Base-by-base conservation (phyloP, 352 stramenopile species). In the Phytophthora nicotianae region DNA sequence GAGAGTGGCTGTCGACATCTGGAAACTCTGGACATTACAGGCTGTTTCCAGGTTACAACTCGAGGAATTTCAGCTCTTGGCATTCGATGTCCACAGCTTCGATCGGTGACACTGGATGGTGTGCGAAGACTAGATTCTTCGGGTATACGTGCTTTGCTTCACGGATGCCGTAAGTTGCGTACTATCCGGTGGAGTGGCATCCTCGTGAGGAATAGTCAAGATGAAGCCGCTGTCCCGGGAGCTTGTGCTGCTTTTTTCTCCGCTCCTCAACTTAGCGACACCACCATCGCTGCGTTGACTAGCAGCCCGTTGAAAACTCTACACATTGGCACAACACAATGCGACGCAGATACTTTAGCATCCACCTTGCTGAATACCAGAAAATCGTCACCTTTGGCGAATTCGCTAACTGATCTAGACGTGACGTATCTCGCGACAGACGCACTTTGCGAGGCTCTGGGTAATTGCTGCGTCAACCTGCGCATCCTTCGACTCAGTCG, bases 1-100 rank as follows among this genome's bases (percentile, higher is more conserved):
- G 56, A 64, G n/a, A 37, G 38, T 32, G 67, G 83, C 0, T 93
- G 83, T 68, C 68, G 57, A 6, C 41, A 70, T 16, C 51, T 93
- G n/a, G 49, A 27, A 38, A 72, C 33, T 13, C 57, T 94, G 11
- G 81, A 94, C 13, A 63, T 94, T 37, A 68, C 78, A 7, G 86
- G 83, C 19, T 94, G 86, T 50, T 88, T 85, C 50, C 80, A 72
- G 37, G 51, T 94, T 46, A 93, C 81, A 5, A 81, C 74, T 52
- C 70, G 53, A 33, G 74, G 77, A 1, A 50, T 91, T 23, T 58
- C 48, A 10, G 58, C 65, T 0, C 42, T 94, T 8, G 79, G 70
- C 0, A 27, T 54, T 1, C 51, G 68, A 9, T 93, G 86, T 20
- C 1, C 46, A 4, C 50, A 62, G 13, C 75, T 94, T 4, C 45